Percentiles rank a stretch among this genome's conserved stretches.
phyloP scores from a whole-genome alignment of 78 protist genomes.

The Dictyostelium brefeldianum region DNA sequence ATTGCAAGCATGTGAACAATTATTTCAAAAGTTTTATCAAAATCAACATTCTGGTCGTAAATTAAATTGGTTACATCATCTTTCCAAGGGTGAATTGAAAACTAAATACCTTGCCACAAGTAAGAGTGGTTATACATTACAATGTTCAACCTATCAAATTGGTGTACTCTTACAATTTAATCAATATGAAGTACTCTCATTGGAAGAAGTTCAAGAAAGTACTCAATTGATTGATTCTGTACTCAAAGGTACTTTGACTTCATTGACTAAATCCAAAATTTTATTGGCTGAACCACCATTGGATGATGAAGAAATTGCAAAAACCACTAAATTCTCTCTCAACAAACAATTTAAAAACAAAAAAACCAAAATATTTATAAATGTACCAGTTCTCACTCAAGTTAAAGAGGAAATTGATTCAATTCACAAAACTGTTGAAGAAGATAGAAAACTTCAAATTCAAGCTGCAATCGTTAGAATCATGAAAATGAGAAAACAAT shows the following conservation, averaged over 20 bases:
- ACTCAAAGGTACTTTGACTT: conserved; percentile 50
- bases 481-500: conserved; percentile 93
- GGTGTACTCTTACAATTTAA: conserved; percentile 89
- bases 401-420: conserved; percentile 83
- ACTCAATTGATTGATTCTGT: conserved; percentile 81
- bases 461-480: conserved; percentile 96
- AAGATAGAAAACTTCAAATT: conserved; percentile 86
- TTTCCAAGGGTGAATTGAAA: conserved; percentile 90
- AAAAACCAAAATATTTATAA: conserved; percentile 81
- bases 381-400: conserved; percentile 82
- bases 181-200: conserved; percentile 34
- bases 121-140: conserved; percentile 79
- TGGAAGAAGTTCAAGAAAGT: conserved; percentile 78
- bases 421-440: conserved; percentile 89
- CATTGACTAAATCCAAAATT: conserved; percentile 78
- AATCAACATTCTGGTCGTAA: conserved; percentile 88
- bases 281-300: conserved; percentile 51
- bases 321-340: conserved; percentile 72
- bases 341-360: conserved; percentile 83
- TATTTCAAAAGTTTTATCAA: conserved; percentile 79
- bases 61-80: conserved; percentile 91
- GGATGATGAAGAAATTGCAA: conserved; percentile 59
- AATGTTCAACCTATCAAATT: conserved; percentile 87
- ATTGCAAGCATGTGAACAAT: conserved; percentile 77
- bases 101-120: conserved; percentile 43